A percentile compares a stretch with the other conserved stretches of the same genome.
Conservation (phyloP, 176 grass and related monocot genomes). For the Eragrostis curvula region DNA sequence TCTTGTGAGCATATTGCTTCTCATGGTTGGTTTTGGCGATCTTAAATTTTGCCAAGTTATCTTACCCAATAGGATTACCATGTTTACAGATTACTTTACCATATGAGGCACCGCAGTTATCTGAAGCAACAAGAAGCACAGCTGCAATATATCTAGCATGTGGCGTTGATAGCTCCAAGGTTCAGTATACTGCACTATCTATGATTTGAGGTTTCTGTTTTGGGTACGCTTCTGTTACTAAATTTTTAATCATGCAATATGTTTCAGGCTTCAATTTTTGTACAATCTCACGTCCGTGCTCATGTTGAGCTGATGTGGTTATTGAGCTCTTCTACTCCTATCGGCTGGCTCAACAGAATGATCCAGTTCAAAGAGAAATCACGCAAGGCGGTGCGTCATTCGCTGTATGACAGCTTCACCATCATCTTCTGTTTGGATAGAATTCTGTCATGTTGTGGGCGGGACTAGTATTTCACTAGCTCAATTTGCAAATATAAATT, state of each 20-base stretch:
- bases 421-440: constrained; percentile 40
- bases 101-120: constrained; percentile 73
- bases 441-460: background rate
- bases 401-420: constrained; percentile 77
- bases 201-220: constrained; percentile 1
- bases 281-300: constrained; percentile 96
- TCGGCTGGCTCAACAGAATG: constrained; percentile 99
- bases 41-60: background rate
- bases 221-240: constrained; percentile 18
- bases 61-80: background rate
- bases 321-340: constrained; percentile 88
- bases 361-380: constrained; percentile 99
- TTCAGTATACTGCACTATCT: constrained; percentile 36
- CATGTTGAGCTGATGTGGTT: constrained; percentile 99
- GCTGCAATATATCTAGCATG: constrained; percentile 97
- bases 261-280: constrained; percentile 91
- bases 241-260: constrained; percentile 14
- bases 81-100: constrained; percentile 85
- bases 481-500: constrained; percentile 24
- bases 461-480: background rate
- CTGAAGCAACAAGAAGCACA: constrained; percentile 94
- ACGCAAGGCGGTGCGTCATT: constrained; percentile 96
- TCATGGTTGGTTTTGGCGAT: background rate
- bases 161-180: constrained; percentile 94
- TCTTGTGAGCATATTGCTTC: constrained; percentile 5